Base-by-base conservation (phyloP, 805 yeast species). In the Wickerhamomyces hampshirensis region DNA sequence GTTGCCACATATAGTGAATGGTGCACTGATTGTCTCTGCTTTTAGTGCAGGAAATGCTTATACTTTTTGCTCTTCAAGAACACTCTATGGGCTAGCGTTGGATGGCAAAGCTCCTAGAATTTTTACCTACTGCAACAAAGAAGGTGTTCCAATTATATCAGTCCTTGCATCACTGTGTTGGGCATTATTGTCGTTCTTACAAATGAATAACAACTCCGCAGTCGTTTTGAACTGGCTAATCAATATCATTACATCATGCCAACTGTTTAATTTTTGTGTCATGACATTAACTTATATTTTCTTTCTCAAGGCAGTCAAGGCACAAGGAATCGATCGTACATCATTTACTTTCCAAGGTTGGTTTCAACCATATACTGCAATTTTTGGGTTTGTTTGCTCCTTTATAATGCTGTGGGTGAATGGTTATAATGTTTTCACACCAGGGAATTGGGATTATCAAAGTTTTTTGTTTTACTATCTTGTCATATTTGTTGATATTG, bases 31-130 rank as follows among this genome's bases (percentile, higher is more conserved):
- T 37, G 68, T 85, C 5, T 73, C 93, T 1, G 83, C 89, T 0
- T 80, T 85, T 47, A 79, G 88, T 24, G 88, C 95, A 2, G 95
- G 95, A 35, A 85, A 85, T 56, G 82, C 91, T 2, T 82, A 78
- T 55, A 74, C 84, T 24, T 84, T 75, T 53, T 78, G 87, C 42
- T 80, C 91, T 0, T 73, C 87, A 6, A 66, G 82, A 46, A 67
- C 84, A 0, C 62, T 85, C 16, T 79, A 78, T 55, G 86, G 86
- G 3, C 63, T 84, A 58, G 83, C 93, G 0, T 59, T 73, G 21
- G 76, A 73, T 48, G 88, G 91, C 0, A 73, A 75, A 42, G 91
- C 93, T 1, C 95, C 95, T 9, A 63, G 63, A 26, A 46, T 83
- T 30, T 83, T 86, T 46, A 62, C 74, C 10, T 65, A 61, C 42